Conservation (phyloP, 352 stramenopile species). For the Blastocystis sp. region DNA sequence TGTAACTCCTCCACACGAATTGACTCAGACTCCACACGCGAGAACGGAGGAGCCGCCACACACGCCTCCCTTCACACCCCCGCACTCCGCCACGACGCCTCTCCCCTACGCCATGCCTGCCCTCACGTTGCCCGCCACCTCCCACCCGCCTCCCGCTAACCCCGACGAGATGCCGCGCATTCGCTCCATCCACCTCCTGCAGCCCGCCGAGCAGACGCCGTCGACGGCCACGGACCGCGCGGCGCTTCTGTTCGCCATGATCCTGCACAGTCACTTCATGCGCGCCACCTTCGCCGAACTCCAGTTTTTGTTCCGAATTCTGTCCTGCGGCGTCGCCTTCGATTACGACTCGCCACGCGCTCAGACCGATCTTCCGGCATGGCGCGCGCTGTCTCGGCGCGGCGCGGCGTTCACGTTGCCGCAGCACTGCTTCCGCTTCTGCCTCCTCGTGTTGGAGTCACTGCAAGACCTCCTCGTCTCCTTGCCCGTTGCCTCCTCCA, state of each 20-base stretch:
- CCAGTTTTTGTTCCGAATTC: neutral
- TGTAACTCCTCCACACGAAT: neutral
- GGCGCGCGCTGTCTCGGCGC: neutral
- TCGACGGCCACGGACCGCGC: neutral
- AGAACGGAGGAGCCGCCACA: too few species aligned
- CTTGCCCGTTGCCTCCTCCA: neutral
- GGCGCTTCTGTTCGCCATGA: neutral
- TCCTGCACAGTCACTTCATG: neutral
- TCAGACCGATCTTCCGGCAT: neutral
- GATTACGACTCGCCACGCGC: neutral
- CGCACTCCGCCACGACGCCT: neutral
- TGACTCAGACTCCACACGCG: too few species aligned
- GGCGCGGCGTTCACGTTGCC: neutral
- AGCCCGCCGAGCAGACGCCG: neutral
- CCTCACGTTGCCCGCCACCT: neutral
- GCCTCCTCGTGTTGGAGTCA: neutral
- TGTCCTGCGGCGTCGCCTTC: neutral
- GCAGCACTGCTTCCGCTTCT: neutral
- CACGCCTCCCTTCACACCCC: neutral
- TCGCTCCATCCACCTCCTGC: neutral
- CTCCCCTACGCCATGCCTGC: neutral
- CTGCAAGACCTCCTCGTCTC: conserved; percentile 2
- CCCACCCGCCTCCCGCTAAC: neutral
- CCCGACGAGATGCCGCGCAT: neutral
- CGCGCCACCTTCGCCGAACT: neutral